Evolutionary conservation across 2,329 filamentous ascomycete genomes (phyloP), one percentile per base, ranked within the genome.

Genomic region (Decorospora gaudefroyi): DNA sequence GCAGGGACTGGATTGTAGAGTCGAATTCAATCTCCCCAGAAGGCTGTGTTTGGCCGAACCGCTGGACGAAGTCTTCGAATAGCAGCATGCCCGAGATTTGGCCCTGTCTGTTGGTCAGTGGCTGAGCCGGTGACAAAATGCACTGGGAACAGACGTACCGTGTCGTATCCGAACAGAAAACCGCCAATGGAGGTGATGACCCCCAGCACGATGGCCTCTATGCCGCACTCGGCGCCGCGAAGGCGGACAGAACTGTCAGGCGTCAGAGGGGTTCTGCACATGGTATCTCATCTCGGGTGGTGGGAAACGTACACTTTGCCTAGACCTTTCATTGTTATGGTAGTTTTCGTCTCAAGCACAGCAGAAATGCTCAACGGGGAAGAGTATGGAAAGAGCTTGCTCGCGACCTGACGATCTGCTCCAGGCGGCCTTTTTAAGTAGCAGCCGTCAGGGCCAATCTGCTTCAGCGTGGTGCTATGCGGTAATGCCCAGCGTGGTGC

Each of bases 101-200:
- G 29, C 64, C 64, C 50, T 64, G 28, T 23, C 13, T 6, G n/a
- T 35, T 15, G 17, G 25, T 32, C 8, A 38, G 39, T n/a, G 17
- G 4, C 12, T 27, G 21, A 11, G 13, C 26, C 10, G 6, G 15
- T 17, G 11, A 15, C 33, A 7, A 26, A 9, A 25, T 18, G 18
- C 6, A 15, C n/a, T 11, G 10, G 3, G 6, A 16, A 12, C 17
- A 6, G 22, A 12, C 51, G 13, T 58, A 59, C 82, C 7, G 80
- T 84, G 53, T 84, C 82, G 54, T 83, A 84, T 33, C 82, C 82
- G 62, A 83, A 84, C 49, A 85, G 75, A 64, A 82, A 82, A 33
- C 80, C 82, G 48, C 81, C 81, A 27, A 84, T 76, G 30, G 77
- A 79, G 29, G 80, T 81, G 28, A 78, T 72, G 22, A 76, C 67